Evolutionary conservation across 2,329 filamentous ascomycete species (phyloP).

Genomic region (Fusarium ambrosium): DNA sequence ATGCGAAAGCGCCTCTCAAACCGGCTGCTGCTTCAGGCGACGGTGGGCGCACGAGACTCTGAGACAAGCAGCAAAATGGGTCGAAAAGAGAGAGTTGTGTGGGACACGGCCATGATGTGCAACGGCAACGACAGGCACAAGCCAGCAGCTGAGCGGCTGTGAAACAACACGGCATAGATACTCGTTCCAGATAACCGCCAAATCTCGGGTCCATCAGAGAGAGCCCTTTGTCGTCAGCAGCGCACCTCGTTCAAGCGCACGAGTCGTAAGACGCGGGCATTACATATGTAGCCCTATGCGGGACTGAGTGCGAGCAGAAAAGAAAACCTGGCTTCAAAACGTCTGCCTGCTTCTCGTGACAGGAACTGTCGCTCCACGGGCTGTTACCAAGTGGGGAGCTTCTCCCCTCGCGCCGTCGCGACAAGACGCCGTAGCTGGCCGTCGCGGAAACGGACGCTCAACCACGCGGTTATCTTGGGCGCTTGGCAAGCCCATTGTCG

Average conservation of each 20-base stretch:
- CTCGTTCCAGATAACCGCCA: not conserved
- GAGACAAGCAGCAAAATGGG: constrained; percentile 29
- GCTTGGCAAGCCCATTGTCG: not conserved
- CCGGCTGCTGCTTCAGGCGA: constrained; percentile 41
- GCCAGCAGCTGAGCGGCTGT: constrained; percentile 28
- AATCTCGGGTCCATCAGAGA: not conserved
- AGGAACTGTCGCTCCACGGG: constrained; percentile 2
- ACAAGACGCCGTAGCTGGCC: not conserved
- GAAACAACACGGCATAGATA: constrained; percentile 8
- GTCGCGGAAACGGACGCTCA: constrained; percentile 2
- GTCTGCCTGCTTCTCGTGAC: not conserved
- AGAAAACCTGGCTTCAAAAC: constrained; percentile 5
- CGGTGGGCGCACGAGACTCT: constrained; percentile 29
- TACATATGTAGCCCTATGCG: not conserved
- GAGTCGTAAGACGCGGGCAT: constrained; percentile 6
- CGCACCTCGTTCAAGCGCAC: constrained; percentile 1
- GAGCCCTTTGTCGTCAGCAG: not conserved
- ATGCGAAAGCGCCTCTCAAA: constrained; percentile 41
- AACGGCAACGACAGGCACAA: constrained; percentile 6
- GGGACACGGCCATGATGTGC: constrained; percentile 7
- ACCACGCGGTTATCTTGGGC: constrained; percentile 3
- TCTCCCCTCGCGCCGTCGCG: not conserved
- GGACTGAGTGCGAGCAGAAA: constrained; percentile 4
- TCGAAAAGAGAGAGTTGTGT: not conserved
- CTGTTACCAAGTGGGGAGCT: constrained; percentile 18